Percentiles rank a stretch among this genome's conserved stretches.
phyloP scores from a whole-genome alignment of 169 alveolate genomes.

The Eimeria sp. region DNA sequence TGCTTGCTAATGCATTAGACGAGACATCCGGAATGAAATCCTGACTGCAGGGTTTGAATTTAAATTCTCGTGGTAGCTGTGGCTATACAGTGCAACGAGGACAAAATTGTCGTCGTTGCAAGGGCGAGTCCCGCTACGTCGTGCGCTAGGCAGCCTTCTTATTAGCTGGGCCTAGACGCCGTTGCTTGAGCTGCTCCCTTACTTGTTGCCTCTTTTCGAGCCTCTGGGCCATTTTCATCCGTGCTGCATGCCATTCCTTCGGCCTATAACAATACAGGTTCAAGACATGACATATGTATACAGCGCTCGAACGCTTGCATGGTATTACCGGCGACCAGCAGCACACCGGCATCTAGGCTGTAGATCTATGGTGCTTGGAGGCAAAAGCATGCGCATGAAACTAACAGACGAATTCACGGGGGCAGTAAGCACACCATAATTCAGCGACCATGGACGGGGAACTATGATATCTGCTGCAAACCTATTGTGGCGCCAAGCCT shows the following conservation, averaged over 20 bases:
- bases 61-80: too few relatives aligned
- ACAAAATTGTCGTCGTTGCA: too few relatives aligned
- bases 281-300: neutral
- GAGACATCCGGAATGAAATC: neutral
- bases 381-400: neutral
- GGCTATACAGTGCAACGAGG: too few relatives aligned
- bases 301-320: neutral
- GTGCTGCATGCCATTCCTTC: slow-evolving; percentile 33
- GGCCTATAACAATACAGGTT: neutral
- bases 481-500: neutral
- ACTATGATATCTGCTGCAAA: neutral
- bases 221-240: slow-evolving; percentile 11
- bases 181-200: neutral
- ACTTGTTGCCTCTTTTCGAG: neutral
- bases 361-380: neutral
- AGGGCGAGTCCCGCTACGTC: neutral
- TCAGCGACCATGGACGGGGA: neutral
- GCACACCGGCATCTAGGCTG: neutral
- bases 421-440: neutral
- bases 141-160: neutral
- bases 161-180: neutral
- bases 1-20: neutral
- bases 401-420: neutral
- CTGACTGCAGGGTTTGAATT: neutral
- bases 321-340: neutral